A percentile compares a stretch with the other conserved stretches of the same genome.
Evolutionary conservation across 2,329 filamentous ascomycete genomes (phyloP).

Genomic region (Monilinia aucupariae): DNA sequence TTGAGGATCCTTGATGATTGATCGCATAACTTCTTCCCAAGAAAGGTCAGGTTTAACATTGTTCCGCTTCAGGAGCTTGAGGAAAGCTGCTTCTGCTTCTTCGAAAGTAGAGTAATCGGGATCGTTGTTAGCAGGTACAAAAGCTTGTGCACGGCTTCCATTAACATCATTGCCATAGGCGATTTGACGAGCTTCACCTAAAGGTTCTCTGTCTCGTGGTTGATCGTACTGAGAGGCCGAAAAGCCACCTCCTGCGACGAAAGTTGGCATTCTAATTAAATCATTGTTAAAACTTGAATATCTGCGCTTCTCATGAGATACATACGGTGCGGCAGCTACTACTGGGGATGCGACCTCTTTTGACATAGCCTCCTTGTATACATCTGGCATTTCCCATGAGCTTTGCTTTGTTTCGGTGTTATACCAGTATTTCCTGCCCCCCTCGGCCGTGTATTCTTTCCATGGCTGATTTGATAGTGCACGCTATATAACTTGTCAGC

Average conservation of each 20-base stretch:
- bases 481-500: conserved; percentile 47
- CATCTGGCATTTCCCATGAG: conserved; percentile 89
- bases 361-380: conserved; percentile 69
- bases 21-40: conserved; percentile 84
- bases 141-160: conserved; percentile 47
- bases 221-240: conserved; percentile 32
- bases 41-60: conserved; percentile 87
- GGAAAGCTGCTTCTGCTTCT: conserved; percentile 88
- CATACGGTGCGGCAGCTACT: conserved; percentile 42
- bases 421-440: conserved; percentile 91
- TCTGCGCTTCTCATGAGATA: conserved; percentile 16
- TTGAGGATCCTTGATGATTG: conserved; percentile 82
- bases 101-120: conserved; percentile 75
- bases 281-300: conserved; percentile 17
- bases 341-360: conserved; percentile 43
- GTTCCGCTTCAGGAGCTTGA: conserved; percentile 79
- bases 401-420: conserved; percentile 88
- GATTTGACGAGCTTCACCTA: conserved; percentile 54
- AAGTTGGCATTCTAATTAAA: conserved; percentile 35
- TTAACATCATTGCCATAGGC: conserved; percentile 50
- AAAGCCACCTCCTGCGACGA: conserved; percentile 41
- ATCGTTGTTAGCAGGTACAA: conserved; percentile 60
- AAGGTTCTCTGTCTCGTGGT: conserved; percentile 37
- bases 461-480: conserved; percentile 78
- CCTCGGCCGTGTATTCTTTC: conserved; percentile 85